Conservation (phyloP, 768 basidiomycete species). For the Boletus bicolor region DNA sequence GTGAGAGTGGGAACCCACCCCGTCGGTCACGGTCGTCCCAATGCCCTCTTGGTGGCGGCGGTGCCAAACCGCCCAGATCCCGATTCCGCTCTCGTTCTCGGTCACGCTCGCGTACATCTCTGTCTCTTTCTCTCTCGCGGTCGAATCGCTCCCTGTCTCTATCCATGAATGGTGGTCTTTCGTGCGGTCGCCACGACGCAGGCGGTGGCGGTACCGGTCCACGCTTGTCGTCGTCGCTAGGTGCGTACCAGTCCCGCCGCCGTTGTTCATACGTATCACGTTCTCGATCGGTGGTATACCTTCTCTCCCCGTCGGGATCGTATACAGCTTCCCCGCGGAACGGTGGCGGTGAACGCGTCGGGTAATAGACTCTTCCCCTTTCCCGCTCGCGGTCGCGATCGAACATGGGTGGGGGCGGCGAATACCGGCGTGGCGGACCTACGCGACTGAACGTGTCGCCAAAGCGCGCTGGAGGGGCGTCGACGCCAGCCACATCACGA, state of each 20-base stretch:
- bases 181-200: conserved; percentile 33
- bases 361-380: conserved; percentile 29
- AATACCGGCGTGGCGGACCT: conserved; percentile 16
- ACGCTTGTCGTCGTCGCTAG: conserved; percentile 43
- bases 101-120: conserved; percentile 35
- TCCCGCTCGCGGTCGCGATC: conserved; percentile 33
- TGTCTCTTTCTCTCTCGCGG: conserved; percentile 33
- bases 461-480: conserved; percentile 33
- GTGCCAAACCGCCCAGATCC: conserved; percentile 1
- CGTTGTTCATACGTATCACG: conserved; percentile 33
- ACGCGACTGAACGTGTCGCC: conserved; percentile 30
- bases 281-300: conserved; percentile 29
- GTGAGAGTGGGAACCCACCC: conserved; percentile 20
- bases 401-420: conserved; percentile 31
- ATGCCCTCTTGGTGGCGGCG: conserved; percentile 21
- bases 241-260: conserved; percentile 29
- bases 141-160: conserved; percentile 41
- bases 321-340: conserved; percentile 28
- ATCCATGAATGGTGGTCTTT: conserved; percentile 28
- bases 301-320: conserved; percentile 34
- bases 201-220: conserved; percentile 5
- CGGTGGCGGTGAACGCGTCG: conserved; percentile 31
- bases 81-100: conserved; percentile 36
- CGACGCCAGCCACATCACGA: conserved; percentile 36
- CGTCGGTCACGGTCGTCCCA: conserved; percentile 46